Evolutionary conservation across 305 asterid genomes (phyloP), one percentile per base, ranked within the genome.

Genomic region (Rubia peregrina): DNA sequence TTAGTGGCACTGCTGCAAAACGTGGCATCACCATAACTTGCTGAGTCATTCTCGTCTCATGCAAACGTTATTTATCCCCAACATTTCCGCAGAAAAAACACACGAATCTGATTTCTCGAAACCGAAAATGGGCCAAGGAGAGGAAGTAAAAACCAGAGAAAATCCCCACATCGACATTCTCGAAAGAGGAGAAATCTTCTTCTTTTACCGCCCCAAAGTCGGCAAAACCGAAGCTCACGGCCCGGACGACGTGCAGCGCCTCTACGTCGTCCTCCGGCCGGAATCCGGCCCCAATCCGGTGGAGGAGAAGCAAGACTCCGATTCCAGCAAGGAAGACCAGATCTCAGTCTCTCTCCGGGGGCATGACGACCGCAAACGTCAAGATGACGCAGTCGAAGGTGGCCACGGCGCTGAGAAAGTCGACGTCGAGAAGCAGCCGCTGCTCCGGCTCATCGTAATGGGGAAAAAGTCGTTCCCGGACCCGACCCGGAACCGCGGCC

Each of bases 131-230:
- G 95, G 88, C 71, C 77, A 76, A 73, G 90, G 90, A 26, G 71
- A 82, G 36, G 86, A 83, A 69, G 79, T 74, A 13, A 80, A 86
- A 77, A 81, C 81, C 46, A 73, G 82, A 77, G 69, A 74, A 19
- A 80, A 79, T 61, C 69, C 80, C 62, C 64, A 22, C 68, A 74
- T 86, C 19, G 82, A 83, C 53, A 83, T 88, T 63, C 83, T 78
- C 85, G 92, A 90, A 81, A 80, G 85, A 56, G 97, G 96, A 3
- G 95, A 86, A n/a, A 89, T 91, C 42, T 91, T 87, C 87, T 87
- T 91, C 80, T 91, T 91, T 62, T 89, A 85, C 79, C 78, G 91
- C 76, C 90, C 92, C 0, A 91, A 89, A 83, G 96, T 89, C 0
- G 82, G 81, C 16, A 85, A 74, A 49, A 86, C 86, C 55, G 88